A percentile compares a stretch with the other conserved stretches of the same genome.
Evolutionary conservation across 2,329 filamentous ascomycete species (phyloP).

Genomic region (Claviceps digitariae): DNA sequence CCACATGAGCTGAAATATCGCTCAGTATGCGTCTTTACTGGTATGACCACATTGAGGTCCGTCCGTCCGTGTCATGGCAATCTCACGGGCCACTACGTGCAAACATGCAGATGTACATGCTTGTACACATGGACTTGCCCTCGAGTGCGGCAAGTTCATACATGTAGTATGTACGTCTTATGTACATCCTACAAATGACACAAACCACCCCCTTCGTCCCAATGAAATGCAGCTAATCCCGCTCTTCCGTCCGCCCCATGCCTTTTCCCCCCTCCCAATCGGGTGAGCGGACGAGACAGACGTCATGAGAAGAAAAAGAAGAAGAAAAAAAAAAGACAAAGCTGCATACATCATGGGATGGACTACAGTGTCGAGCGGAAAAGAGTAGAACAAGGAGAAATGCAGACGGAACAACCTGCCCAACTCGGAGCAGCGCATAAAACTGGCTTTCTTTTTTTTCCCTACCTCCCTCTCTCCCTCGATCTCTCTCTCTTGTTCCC

Average conservation of each 20-base stretch:
- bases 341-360: not conserved
- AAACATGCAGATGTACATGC: not conserved
- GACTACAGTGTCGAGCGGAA: not conserved
- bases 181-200: too few relatives aligned
- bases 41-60: not conserved
- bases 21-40: slow-evolving; percentile 1
- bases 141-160: too few relatives aligned
- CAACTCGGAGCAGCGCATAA: not conserved
- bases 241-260: not conserved
- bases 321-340: not conserved
- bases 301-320: not conserved
- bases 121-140: too few relatives aligned
- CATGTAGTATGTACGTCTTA: too few relatives aligned
- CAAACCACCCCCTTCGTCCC: too few relatives aligned
- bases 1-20: slow-evolving; percentile 5
- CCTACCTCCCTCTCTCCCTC: not conserved
- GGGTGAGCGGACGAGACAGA: not conserved
- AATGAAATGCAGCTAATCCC: not conserved
- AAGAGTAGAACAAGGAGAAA: not conserved
- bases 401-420: not conserved
- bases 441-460: not conserved
- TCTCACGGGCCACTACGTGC: too few relatives aligned
- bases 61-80: too few relatives aligned
- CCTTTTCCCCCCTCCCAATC: not conserved
- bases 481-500: too few relatives aligned